These are phyloP conservation scores for Astragalus glycyphyllos DNA, from an alignment of 306 rosid genomes.

Conservation along the genomic window DNA sequence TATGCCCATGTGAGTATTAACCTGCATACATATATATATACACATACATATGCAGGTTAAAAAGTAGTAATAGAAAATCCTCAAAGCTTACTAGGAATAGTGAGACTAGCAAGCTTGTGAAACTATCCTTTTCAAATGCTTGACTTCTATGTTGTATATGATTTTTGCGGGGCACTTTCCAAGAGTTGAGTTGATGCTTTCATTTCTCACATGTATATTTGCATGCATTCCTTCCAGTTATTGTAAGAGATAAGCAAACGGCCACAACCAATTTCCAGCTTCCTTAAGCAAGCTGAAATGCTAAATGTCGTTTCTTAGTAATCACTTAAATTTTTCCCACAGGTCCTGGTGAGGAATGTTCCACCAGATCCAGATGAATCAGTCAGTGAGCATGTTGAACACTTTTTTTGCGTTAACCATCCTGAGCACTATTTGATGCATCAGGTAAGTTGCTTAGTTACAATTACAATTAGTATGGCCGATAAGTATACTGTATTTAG, in stretches of 20 bases:
- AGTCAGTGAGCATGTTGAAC: constrained; percentile 85
- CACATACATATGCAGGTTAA: neutral
- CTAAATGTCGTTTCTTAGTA: constrained; percentile 24
- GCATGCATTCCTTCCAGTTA: constrained; percentile 2
- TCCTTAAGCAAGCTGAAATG: constrained; percentile 30
- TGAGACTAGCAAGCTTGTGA: constrained; percentile 3
- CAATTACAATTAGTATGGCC: constrained; percentile 1
- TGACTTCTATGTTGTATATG: constrained; percentile 6
- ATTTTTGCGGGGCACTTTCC: neutral
- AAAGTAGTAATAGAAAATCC: constrained; percentile 4
- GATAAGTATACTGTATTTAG: neutral
- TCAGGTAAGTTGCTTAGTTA: constrained; percentile 58
- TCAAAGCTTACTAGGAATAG: neutral
- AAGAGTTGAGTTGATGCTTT: constrained; percentile 10
- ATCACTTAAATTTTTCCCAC: constrained; percentile 28
- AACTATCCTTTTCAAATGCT: constrained; percentile 33
- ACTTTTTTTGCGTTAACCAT: constrained; percentile 91
- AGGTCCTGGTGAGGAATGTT: constrained; percentile 91
- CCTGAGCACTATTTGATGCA: constrained; percentile 88
- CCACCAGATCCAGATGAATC: constrained; percentile 93
- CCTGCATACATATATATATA: no score
- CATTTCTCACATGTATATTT: constrained; percentile 31
- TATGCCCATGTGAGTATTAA: neutral
- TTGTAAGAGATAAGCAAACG: constrained; percentile 11
- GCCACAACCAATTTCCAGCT: constrained; percentile 13